phyloP scores from a whole-genome alignment of 2,329 filamentous ascomycete genomes.

The Shiraia sp. region DNA sequence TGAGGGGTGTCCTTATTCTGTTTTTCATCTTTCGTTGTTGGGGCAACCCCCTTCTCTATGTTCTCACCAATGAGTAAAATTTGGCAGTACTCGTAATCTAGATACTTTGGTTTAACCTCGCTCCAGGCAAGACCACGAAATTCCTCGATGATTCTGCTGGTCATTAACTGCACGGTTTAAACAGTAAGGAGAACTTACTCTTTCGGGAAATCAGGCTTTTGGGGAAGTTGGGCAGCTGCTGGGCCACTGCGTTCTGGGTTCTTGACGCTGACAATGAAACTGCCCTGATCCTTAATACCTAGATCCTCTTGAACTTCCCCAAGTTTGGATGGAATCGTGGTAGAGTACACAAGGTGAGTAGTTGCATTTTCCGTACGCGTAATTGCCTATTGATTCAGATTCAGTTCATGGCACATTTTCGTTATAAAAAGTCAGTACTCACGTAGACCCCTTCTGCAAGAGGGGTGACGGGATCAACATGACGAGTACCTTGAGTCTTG shows the following conservation, averaged over 20 bases:
- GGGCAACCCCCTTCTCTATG: slow-evolving; percentile 60
- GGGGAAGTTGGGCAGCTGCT: slow-evolving; percentile 63
- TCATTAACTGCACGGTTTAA: slow-evolving; percentile 8
- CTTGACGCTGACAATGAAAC: slow-evolving; percentile 78
- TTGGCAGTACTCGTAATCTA: slow-evolving; percentile 76
- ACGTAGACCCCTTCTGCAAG: slow-evolving; percentile 85
- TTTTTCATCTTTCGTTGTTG: slow-evolving; percentile 61
- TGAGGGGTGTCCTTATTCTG: slow-evolving; percentile 63
- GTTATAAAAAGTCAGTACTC: too few species aligned
- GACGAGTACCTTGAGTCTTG: slow-evolving; percentile 71
- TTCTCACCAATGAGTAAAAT: slow-evolving; percentile 78
- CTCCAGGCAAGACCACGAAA: slow-evolving; percentile 77
- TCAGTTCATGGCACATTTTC: too few species aligned
- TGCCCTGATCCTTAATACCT: slow-evolving; percentile 71
- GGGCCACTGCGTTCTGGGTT: slow-evolving; percentile 75
- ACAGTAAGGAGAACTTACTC: slow-evolving; percentile 54
- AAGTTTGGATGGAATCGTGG: slow-evolving; percentile 72
- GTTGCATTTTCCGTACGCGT: slow-evolving; percentile 68
- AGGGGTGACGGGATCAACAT: slow-evolving; percentile 70
- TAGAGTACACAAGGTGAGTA: slow-evolving; percentile 77
- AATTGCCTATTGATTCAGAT: slow-evolving; percentile 51
- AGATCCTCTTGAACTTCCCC: slow-evolving; percentile 76
- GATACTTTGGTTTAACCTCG: slow-evolving; percentile 70
- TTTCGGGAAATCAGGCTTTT: slow-evolving; percentile 71
- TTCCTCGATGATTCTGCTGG: slow-evolving; percentile 65